Base-by-base conservation (phyloP, 768 basidiomycete genomes). In the Suillus decipiens region DNA sequence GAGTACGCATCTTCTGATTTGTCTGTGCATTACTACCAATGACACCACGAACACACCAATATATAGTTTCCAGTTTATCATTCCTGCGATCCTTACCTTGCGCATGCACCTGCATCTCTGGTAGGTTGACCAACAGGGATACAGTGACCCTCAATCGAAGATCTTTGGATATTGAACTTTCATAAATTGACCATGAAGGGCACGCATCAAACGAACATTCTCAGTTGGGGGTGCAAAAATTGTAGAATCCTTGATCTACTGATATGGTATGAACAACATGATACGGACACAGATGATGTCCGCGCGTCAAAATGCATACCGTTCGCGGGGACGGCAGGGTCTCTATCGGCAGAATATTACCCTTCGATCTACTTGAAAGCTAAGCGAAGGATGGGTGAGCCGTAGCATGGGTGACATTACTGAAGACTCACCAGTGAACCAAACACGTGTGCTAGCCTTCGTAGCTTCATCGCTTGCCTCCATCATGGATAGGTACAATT, bases 101-200 rank as follows among this genome's bases (percentile, higher is more conserved):
- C 54, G 36, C 22, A 55, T 55, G 54, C 54, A 55, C 36, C 54
- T 37, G n/a, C 54, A 55, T 55, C 22, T 55, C n/a, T 55, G 34
- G 54, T 22, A 55, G 22, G 10, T 22, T 15, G 54, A 55, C 34
- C 54, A 15, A 14, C 14, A 28, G 24, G 24, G 7, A 47, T 48
- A 12, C 22, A 24, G 47, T 48, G 22, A 24, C 12, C 22, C 45
- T 47, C 45, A 22, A 48, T 24, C 12, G 22, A 24, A 48, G 22
- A 11, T 50, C 15, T 28, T 50, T 28, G 19, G 9, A 31, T 28
- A 15, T 50, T 15, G 9, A 15, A 10, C 5, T 51, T 19, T 5
- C 31, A 51, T 31, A 15, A 17, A 31, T 51, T 17, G 3, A 51
- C 2, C 0, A 4, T 51, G 22, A 24, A 48, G 22, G 24, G 47